Evolutionary conservation across 2,329 filamentous ascomycete species (phyloP), one percentile per base, ranked within the genome.

Genomic region (Fusarium poae): DNA sequence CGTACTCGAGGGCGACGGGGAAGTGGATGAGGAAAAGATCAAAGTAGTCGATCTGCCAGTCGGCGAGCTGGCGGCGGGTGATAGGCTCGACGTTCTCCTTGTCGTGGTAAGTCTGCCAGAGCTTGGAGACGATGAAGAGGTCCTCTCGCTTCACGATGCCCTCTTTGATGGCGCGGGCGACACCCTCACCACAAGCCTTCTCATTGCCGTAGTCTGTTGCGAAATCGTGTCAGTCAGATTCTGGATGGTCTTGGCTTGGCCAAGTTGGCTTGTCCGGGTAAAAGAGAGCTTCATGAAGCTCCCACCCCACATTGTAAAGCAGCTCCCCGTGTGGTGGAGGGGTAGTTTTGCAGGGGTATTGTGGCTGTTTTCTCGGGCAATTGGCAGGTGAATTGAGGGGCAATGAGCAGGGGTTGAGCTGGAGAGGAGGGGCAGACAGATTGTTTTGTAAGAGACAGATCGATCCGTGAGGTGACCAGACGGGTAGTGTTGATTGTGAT

Each of bases 61-160:
- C 92, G 71, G 88, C 86, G 66, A 94, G 89, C 82, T 94, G 92
- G 77, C 90, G 90, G 79, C 88, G 88, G 80, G 84, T 86, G 77
- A 96, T 93, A 61, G 89, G 89, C 81, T 91, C 88, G 67, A 95
- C 92, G 73, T 87, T 86, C 72, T 95, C 90, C 73, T 85, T 85
- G 75, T 95, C 91, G 84, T 97, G 93, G 88, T 94, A 97, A 71
- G 90, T 90, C 84, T 95, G 94, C 93, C 94, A 97, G 61, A 97
- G 90, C 85, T 97, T 97, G 81, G 91, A 93, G 70, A 94, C 92
- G 77, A 97, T 89, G 88, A 97, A 97, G 78, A 97, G 91, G 25
- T 97, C 93, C 80, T 92, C 89, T 63, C 92, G 91, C 84, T 90
- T 93, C 73, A 94, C 92, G 61, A 95, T 80, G 43, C 92, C 91